Percentiles rank a stretch among this genome's conserved stretches.
Conservation (phyloP, 768 basidiomycete species). For the Leccinum arenicola region DNA sequence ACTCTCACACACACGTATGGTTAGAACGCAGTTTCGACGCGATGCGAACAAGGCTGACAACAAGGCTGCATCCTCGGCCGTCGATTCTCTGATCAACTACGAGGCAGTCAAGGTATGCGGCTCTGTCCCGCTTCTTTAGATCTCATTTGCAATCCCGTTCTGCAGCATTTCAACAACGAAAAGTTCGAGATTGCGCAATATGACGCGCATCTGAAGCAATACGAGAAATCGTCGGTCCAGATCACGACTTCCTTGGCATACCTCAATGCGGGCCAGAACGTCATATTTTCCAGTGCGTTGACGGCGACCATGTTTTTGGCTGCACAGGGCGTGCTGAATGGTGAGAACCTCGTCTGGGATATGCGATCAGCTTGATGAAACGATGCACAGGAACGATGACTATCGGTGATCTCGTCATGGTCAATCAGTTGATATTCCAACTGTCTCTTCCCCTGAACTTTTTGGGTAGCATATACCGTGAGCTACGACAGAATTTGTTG, state of each 20-base stretch:
- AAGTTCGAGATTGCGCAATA: slow-evolving; percentile 87
- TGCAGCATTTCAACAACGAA: slow-evolving; percentile 96
- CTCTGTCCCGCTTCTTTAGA: neutral
- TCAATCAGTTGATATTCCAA: slow-evolving; percentile 98
- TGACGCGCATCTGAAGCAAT: slow-evolving; percentile 80
- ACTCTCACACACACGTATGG: neutral
- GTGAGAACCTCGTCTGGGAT: slow-evolving; percentile 35
- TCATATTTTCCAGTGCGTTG: slow-evolving; percentile 92
- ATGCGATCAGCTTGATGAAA: slow-evolving; percentile 2
- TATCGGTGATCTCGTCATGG: slow-evolving; percentile 97
- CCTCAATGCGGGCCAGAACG: slow-evolving; percentile 94
- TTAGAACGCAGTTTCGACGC: slow-evolving; percentile 87
- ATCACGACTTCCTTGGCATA: slow-evolving; percentile 92
- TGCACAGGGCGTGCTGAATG: slow-evolving; percentile 90
- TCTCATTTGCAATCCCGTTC: neutral
- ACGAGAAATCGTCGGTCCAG: slow-evolving; percentile 90
- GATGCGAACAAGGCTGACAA: slow-evolving; percentile 97
- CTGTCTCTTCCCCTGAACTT: slow-evolving; percentile 96
- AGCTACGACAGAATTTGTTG: slow-evolving; percentile 90
- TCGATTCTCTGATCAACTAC: slow-evolving; percentile 96
- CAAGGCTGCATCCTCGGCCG: slow-evolving; percentile 88
- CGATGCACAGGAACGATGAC: slow-evolving; percentile 83
- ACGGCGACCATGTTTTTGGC: slow-evolving; percentile 96
- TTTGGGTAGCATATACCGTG: slow-evolving; percentile 94
- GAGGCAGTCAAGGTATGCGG: slow-evolving; percentile 90